Evolutionary conservation across 225 moss, liverwort and hornwort genomes (phyloP).

Genomic region (Rhytidiadelphus loreus): DNA sequence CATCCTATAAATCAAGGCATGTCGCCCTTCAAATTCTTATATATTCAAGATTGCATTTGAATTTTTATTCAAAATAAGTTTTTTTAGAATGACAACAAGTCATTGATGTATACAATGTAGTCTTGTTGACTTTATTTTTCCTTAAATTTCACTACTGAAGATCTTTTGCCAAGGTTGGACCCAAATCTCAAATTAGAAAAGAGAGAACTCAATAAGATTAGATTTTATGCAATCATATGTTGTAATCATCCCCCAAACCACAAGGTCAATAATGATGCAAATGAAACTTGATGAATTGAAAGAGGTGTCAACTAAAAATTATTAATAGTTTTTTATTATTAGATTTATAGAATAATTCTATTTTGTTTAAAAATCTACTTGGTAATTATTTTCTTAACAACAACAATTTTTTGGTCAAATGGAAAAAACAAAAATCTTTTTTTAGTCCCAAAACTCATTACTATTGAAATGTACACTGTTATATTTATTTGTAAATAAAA

Average conservation of each 20-base stretch:
- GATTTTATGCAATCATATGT: neutral
- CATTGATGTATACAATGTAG: neutral
- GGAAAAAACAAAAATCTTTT: neutral
- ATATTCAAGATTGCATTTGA: too few species aligned
- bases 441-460: neutral
- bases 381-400: neutral
- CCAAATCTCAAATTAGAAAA: neutral
- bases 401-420: neutral
- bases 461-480: too few species aligned
- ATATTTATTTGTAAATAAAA: too few species aligned
- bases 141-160: neutral
- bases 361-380: neutral
- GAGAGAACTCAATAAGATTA: neutral
- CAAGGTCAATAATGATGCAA: neutral
- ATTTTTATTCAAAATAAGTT: neutral
- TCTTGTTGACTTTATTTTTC: neutral
- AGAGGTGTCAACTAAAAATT: fast-evolving
- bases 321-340: fast-evolving
- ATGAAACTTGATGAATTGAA: neutral
- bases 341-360: neutral
- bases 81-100: neutral
- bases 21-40: too few species aligned
- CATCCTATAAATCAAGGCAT: neutral
- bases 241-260: neutral
- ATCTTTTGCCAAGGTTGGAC: neutral